These are phyloP conservation scores for Lasiodiplodia sp. DNA, from an alignment of 2,329 filamentous ascomycete genomes.

Conservation along the genomic window DNA sequence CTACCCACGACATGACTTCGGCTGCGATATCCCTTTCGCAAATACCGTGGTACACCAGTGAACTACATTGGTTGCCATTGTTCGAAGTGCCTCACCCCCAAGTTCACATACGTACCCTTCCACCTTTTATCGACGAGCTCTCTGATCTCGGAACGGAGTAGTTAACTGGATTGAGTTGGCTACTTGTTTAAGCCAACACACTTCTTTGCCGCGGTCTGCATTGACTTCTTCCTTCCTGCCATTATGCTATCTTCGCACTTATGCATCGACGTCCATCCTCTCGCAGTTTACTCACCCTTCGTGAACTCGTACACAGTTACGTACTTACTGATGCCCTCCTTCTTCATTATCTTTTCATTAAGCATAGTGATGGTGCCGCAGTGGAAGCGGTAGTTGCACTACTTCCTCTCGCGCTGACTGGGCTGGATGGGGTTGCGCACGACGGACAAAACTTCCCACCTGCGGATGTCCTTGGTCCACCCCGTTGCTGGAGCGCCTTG, in stretches of 20 bases:
- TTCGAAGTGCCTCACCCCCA: no score
- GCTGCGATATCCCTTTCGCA: no score
- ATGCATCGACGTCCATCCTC: constrained; percentile 69
- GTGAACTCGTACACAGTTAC: constrained; percentile 88
- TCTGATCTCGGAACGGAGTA: no score
- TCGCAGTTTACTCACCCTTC: constrained; percentile 68
- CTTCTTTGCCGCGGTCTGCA: no score
- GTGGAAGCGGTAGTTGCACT: constrained; percentile 89
- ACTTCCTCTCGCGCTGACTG: constrained; percentile 89
- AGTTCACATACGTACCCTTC: no score
- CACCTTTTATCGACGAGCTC: no score
- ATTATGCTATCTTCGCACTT: background rate
- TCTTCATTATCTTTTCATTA: constrained; percentile 94
- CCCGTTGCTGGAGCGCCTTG: no score
- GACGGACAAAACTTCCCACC: constrained; percentile 55
- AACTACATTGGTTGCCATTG: no score
- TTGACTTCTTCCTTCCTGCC: background rate
- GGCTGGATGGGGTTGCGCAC: constrained; percentile 92
- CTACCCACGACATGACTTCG: no score
- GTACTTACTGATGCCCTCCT: constrained; percentile 92
- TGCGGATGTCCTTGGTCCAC: no score
- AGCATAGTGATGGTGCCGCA: constrained; percentile 94
- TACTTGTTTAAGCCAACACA: background rate
- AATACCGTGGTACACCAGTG: no score
- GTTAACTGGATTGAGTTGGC: no score